Evolutionary conservation across 345 rosid genomes (phyloP), one percentile per base, ranked within the genome.

Genomic region (Clausena lansium): DNA sequence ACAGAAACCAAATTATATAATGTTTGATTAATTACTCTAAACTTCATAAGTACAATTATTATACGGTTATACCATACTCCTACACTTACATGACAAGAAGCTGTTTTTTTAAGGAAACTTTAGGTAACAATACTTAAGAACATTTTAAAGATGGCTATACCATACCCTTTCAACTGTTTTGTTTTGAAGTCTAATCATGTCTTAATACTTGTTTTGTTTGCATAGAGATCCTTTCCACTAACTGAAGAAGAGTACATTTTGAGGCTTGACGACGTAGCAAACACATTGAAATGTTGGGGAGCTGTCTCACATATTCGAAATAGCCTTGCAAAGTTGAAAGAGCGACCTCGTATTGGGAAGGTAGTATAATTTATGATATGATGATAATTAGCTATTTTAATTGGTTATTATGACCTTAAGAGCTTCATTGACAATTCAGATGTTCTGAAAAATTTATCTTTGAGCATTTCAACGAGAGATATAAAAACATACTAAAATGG

Each of bases 241-340:
- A 95, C 96, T 0, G 97, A 93, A 86, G 99, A 95, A 83, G 99
- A 93, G 84, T 95, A 95, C 79, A 64, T 93, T 69, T 82, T 93
- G 79, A 93, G 99, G 86, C 99, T 95, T 4, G 98, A 95, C 39
- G 96, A 95, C 39, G 98, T 95, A 35, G 98, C 97, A 60, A 93
- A 95, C 86, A 87, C 90, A 76, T 87, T 93, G 78, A 95, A 87
- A 87, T 93, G 92, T 82, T 95, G 99, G 99, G 99, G 99, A 79
- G 97, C 98, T 20, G 97, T 93, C 77, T 91, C 98, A 39, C 97
- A 93, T 74, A 92, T 93, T 83, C 90, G 94, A 79, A 91, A 84
- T 84, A 95, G 98, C 89, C 89, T 93, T 57, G 91, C 91, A 67
- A 95, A 90, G 87, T 81, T 83, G 52, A 95, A 95, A 83, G 98